Conservation (phyloP, 176 grass and related monocot species). For the Oryza punctata region DNA sequence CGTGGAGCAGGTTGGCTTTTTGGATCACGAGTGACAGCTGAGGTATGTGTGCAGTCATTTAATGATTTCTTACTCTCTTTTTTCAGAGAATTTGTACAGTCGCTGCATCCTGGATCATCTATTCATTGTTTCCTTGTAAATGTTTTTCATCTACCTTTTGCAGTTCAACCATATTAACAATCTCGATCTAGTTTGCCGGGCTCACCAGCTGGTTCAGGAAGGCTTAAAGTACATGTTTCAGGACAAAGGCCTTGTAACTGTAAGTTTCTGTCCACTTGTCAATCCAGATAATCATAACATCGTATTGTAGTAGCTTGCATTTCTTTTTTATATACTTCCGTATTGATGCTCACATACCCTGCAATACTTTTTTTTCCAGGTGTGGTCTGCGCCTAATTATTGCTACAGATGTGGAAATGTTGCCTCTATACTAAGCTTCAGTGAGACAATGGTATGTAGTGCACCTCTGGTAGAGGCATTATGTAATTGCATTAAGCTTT, state of each 20-base stretch:
- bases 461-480: not conserved
- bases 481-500: not conserved
- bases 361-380: slow-evolving; percentile 59
- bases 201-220: slow-evolving; percentile 98
- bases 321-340: not conserved
- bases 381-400: slow-evolving; percentile 99
- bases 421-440: slow-evolving; percentile 97
- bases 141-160: slow-evolving; percentile 11
- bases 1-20: slow-evolving; percentile 99
- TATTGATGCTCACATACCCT: not conserved
- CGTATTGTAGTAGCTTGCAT: not conserved
- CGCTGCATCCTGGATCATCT: not conserved
- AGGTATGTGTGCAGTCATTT: slow-evolving; percentile 51
- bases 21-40: slow-evolving; percentile 89
- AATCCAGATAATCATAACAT: slow-evolving; percentile 16
- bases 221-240: slow-evolving; percentile 99
- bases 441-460: slow-evolving; percentile 82
- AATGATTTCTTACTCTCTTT: not conserved
- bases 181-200: slow-evolving; percentile 94
- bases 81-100: not conserved
- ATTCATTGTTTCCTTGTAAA: slow-evolving; percentile 9
- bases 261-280: slow-evolving; percentile 50
- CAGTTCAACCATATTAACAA: slow-evolving; percentile 98
- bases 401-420: slow-evolving; percentile 99
- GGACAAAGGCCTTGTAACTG: slow-evolving; percentile 98